phyloP scores from a whole-genome alignment of 139 green algal genomes.

The Picocystis salinarum region DNA sequence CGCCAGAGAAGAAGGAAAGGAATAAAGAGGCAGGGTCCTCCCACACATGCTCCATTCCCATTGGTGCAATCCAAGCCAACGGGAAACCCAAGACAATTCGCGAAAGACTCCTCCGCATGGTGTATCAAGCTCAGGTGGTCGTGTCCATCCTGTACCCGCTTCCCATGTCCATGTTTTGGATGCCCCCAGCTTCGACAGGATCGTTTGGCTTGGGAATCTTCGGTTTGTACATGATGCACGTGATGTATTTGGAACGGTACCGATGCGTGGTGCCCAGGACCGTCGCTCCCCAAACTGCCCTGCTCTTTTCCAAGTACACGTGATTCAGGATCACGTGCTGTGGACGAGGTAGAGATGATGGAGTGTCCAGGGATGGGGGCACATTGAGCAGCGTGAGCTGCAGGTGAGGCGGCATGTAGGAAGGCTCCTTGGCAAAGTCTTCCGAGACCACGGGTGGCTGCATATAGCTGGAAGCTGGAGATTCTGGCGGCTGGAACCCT shows the following conservation, averaged over 20 bases:
- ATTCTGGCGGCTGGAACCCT: slow-evolving; percentile 79
- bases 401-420: slow-evolving; percentile 75
- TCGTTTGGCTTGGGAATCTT: too few relatives aligned
- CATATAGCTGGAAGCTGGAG: slow-evolving; percentile 66
- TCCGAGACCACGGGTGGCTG: slow-evolving; percentile 34
- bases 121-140: too few relatives aligned
- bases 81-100: too few relatives aligned
- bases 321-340: slow-evolving; percentile 98
- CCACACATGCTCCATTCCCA: too few relatives aligned
- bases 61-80: too few relatives aligned
- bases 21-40: too few relatives aligned
- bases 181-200: too few relatives aligned
- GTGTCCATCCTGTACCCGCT: too few relatives aligned
- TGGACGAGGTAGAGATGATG: slow-evolving; percentile 66
- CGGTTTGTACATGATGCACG: slow-evolving; percentile 62
- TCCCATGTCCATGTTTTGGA: too few relatives aligned
- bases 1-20: too few relatives aligned
- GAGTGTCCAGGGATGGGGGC: slow-evolving; percentile 43
- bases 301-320: slow-evolving; percentile 48
- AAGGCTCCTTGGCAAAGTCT: slow-evolving; percentile 93
- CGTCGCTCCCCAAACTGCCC: slow-evolving; percentile 25
- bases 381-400: slow-evolving; percentile 94
- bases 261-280: slow-evolving; percentile 80
- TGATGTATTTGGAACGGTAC: slow-evolving; percentile 95
- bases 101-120: too few relatives aligned